phyloP scores from a whole-genome alignment of 768 basidiomycete species.

The Dendrothele bispora region DNA sequence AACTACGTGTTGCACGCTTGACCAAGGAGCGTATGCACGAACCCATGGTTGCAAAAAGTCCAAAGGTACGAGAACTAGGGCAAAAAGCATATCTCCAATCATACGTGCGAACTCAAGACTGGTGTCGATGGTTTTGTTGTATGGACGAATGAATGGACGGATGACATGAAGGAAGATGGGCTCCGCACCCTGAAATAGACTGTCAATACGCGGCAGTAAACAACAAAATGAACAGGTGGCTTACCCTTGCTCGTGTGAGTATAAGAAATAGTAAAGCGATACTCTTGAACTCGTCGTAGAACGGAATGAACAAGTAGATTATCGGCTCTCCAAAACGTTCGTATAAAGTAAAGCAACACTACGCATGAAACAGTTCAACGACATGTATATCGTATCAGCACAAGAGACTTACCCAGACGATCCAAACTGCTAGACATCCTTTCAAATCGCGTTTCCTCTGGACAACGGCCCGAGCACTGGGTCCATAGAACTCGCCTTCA shows the following conservation, averaged over 20 bases:
- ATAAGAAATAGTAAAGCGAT: conserved; percentile 72
- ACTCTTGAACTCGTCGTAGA: conserved; percentile 83
- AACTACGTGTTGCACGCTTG: too few relatives aligned
- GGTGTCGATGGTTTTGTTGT: conserved; percentile 64
- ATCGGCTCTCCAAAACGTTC: conserved; percentile 67
- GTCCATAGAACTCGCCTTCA: conserved; percentile 50
- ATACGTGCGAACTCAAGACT: conserved; percentile 59
- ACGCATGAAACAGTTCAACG: conserved; percentile 1
- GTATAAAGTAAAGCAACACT: conserved; percentile 70
- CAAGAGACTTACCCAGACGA: conserved; percentile 68
- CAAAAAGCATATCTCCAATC: conserved; percentile 62
- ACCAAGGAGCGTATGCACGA: neutral
- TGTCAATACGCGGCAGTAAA: neutral
- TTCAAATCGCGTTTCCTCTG: conserved; percentile 86
- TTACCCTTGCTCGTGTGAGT: conserved; percentile 71
- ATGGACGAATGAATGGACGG: conserved; percentile 77
- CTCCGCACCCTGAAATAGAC: conserved; percentile 69
- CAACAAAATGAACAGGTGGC: too few relatives aligned
- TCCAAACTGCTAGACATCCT: conserved; percentile 81
- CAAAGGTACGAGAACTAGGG: conserved; percentile 39
- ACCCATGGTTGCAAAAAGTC: conserved; percentile 34
- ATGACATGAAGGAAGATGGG: conserved; percentile 81
- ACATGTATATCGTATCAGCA: neutral
- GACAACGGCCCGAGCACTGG: conserved; percentile 64
- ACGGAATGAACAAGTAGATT: conserved; percentile 73